Percentiles rank a stretch among this genome's conserved stretches.
Evolutionary conservation across 2,329 filamentous ascomycete genomes (phyloP).

Genomic region (Torrubiellomyces zombiae): DNA sequence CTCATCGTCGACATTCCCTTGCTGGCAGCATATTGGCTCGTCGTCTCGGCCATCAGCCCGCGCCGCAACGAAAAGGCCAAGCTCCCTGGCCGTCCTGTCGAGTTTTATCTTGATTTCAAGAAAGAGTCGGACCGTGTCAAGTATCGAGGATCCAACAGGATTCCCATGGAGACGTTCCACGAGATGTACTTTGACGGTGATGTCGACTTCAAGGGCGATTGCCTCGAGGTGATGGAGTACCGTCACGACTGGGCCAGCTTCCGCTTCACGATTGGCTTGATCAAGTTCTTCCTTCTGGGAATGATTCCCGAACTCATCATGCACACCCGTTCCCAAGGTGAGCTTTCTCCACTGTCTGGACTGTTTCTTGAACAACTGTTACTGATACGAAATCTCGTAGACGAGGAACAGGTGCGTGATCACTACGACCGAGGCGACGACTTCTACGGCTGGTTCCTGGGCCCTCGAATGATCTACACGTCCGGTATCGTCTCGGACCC

Average conservation of each 20-base stretch:
- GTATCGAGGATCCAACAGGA: conserved; percentile 65
- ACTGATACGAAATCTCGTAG: conserved; percentile 8
- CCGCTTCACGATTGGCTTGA: conserved; percentile 70
- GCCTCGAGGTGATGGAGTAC: conserved; percentile 78
- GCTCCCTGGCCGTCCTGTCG: conserved; percentile 70
- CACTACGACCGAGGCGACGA: conserved; percentile 97
- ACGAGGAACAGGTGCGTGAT: conserved; percentile 93
- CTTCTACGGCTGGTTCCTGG: conserved; percentile 97
- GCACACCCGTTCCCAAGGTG: conserved; percentile 74
- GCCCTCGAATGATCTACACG: conserved; percentile 97
- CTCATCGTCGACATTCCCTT: conserved; percentile 66
- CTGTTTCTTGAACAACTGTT: background rate
- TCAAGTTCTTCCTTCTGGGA: conserved; percentile 74
- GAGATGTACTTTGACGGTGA: conserved; percentile 96
- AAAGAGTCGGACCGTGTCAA: conserved; percentile 40
- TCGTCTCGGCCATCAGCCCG: conserved; percentile 63
- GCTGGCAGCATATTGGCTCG: conserved; percentile 67
- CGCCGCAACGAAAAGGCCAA: conserved; percentile 87
- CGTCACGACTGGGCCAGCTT: conserved; percentile 96
- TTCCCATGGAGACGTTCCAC: conserved; percentile 85
- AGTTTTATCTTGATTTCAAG: conserved; percentile 81
- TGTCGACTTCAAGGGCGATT: conserved; percentile 90
- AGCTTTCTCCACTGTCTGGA: conserved; percentile 1
- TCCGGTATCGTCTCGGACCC: conserved; percentile 85
- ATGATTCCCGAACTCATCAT: conserved; percentile 84